Evolutionary conservation across 2,329 filamentous ascomycete species (phyloP).

Genomic region (Coniochaeta sp.): DNA sequence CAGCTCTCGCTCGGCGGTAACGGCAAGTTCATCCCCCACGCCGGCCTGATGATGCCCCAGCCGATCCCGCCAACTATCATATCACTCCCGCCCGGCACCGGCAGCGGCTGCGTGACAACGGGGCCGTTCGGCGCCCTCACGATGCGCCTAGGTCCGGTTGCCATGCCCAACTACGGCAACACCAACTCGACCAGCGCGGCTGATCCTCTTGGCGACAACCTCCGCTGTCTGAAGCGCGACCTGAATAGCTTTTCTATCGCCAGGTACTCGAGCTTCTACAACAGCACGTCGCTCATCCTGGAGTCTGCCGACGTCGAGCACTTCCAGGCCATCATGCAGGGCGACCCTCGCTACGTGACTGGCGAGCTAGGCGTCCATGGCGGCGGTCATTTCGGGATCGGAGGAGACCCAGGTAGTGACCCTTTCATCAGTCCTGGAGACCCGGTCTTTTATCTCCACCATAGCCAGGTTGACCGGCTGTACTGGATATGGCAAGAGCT

Average conservation of each 20-base stretch:
- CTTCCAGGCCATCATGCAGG: constrained; percentile 33
- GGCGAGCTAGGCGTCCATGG: constrained; percentile 21
- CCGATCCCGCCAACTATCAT: constrained; percentile 8
- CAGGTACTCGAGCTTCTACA: neutral
- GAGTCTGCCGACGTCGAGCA: constrained; percentile 23
- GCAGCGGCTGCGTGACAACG: constrained; percentile 41
- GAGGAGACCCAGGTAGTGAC: constrained; percentile 15
- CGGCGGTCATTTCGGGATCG: constrained; percentile 26
- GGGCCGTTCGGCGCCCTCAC: constrained; percentile 35
- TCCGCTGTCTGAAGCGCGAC: constrained; percentile 31
- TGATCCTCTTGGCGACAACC: constrained; percentile 26
- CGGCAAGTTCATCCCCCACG: constrained; percentile 24
- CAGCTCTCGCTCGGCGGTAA: constrained; percentile 35
- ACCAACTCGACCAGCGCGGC: constrained; percentile 10
- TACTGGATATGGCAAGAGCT: constrained; percentile 17
- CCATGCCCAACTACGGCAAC: constrained; percentile 9
- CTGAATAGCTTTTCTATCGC: constrained; percentile 9
- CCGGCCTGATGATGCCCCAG: constrained; percentile 3
- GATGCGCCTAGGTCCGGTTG: constrained; percentile 28
- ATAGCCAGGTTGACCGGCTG: constrained; percentile 12
- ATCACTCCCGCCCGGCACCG: constrained; percentile 33
- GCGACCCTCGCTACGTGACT: constrained; percentile 18
- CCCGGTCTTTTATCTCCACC: constrained; percentile 14
- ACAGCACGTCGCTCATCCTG: constrained; percentile 17
- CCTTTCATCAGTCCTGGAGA: constrained; percentile 12